These are phyloP conservation scores for Alternaria burnsii DNA, from an alignment of 2,329 filamentous ascomycete genomes.

Conservation along the genomic window DNA sequence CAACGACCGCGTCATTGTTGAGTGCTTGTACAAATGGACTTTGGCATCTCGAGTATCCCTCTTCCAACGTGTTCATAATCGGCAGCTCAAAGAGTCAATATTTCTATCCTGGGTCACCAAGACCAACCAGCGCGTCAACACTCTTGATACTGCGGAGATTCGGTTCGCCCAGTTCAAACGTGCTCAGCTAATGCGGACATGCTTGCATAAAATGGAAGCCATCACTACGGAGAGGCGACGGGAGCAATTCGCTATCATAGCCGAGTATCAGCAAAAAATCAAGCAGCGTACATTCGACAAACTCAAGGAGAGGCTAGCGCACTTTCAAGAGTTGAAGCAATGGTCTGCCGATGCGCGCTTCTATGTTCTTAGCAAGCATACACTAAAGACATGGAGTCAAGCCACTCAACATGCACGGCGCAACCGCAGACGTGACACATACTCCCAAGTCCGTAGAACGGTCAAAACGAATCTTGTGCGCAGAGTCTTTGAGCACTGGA, in stretches of 20 bases:
- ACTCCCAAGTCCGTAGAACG: slow-evolving; percentile 61
- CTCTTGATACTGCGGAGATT: slow-evolving; percentile 41
- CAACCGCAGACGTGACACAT: slow-evolving; percentile 63
- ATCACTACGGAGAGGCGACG: slow-evolving; percentile 34
- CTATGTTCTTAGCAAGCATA: slow-evolving; percentile 62
- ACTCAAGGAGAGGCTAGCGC: slow-evolving; percentile 50
- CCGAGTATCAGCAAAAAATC: slow-evolving; percentile 53
- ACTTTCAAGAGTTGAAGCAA: slow-evolving; percentile 58
- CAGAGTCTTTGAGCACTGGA: slow-evolving; percentile 51
- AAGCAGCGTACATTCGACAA: slow-evolving; percentile 49
- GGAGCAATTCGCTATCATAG: slow-evolving; percentile 49
- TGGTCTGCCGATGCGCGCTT: slow-evolving; percentile 66
- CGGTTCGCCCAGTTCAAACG: slow-evolving; percentile 44
- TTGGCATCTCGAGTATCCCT: slow-evolving; percentile 57
- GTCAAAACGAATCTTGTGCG: slow-evolving; percentile 64
- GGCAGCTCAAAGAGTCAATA: slow-evolving; percentile 36
- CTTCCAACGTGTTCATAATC: slow-evolving; percentile 50
- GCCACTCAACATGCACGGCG: slow-evolving; percentile 61
- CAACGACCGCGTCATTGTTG: slow-evolving; percentile 63
- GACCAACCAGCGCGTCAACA: slow-evolving; percentile 36
- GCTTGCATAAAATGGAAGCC: slow-evolving; percentile 40
- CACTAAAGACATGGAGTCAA: slow-evolving; percentile 61
- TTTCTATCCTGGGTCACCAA: slow-evolving; percentile 44
- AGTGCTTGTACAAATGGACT: slow-evolving; percentile 69
- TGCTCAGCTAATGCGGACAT: slow-evolving; percentile 35